These are phyloP conservation scores for Fusarium oxysporum DNA, from an alignment of 2,329 filamentous ascomycete genomes.

Conservation along the genomic window DNA sequence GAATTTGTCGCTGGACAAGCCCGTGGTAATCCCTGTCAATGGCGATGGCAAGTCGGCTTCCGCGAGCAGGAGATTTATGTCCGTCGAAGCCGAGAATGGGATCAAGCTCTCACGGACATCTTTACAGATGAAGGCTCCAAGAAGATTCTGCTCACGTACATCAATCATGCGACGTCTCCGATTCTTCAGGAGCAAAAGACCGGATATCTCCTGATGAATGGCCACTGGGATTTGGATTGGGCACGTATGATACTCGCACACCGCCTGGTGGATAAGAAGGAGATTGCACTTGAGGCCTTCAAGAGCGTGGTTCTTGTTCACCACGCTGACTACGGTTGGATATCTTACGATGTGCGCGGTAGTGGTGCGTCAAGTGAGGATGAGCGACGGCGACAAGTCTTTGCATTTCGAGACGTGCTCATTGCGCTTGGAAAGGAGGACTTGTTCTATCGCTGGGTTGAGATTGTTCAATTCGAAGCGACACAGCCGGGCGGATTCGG, in stretches of 20 bases:
- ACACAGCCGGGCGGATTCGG: conserved; percentile 83
- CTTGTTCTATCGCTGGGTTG: conserved; percentile 92
- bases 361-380: conserved; percentile 67
- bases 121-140: conserved; percentile 63
- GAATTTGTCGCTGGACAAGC: conserved; percentile 74
- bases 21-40: conserved; percentile 72
- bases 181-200: conserved; percentile 80
- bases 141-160: conserved; percentile 69
- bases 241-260: conserved; percentile 81
- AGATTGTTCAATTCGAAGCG: conserved; percentile 90
- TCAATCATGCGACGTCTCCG: conserved; percentile 77
- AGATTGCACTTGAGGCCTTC: conserved; percentile 73
- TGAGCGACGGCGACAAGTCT: conserved; percentile 77
- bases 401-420: conserved; percentile 82
- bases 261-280: conserved; percentile 72
- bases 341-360: conserved; percentile 68
- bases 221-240: conserved; percentile 90
- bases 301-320: conserved; percentile 77
- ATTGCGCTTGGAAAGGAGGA: conserved; percentile 84
- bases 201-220: conserved; percentile 86
- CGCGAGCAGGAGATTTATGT: conserved; percentile 84
- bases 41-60: conserved; percentile 83
- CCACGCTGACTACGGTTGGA: conserved; percentile 76
- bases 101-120: conserved; percentile 66
- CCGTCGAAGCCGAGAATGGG: conserved; percentile 80